Percentiles rank a stretch among this genome's conserved stretches.
phyloP scores from a whole-genome alignment of 345 rosid species.

The Eucalyptus coolabah region DNA sequence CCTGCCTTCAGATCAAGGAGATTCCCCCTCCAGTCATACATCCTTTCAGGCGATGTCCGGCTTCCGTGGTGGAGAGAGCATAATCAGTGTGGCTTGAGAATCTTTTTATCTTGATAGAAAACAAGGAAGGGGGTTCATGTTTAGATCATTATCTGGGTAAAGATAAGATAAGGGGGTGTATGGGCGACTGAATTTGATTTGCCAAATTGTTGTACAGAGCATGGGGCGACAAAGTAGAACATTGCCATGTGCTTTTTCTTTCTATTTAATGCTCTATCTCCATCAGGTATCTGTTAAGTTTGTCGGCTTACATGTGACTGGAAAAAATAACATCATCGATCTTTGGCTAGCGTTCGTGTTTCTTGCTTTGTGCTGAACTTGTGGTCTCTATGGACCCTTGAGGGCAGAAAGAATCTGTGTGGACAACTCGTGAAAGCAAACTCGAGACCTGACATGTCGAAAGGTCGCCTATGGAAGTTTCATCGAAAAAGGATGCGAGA shows the following conservation, averaged over 20 bases:
- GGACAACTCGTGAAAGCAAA: background rate
- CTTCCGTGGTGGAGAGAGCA: conserved; percentile 54
- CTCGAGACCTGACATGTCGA: background rate
- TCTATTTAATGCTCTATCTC: background rate
- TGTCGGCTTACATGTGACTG: background rate
- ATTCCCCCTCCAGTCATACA: conserved; percentile 23
- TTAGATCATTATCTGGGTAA: background rate
- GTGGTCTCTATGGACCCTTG: background rate
- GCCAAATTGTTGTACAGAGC: background rate
- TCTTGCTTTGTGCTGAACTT: background rate
- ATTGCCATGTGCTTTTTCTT: background rate
- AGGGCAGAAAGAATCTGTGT: background rate
- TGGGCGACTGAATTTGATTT: background rate
- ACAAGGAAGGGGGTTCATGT: background rate
- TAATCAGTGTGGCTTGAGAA: conserved; percentile 51
- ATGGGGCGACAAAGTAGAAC: background rate
- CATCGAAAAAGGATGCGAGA: background rate
- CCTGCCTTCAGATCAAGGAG: conserved; percentile 30
- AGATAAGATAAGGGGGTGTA: background rate
- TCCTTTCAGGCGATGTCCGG: conserved; percentile 36
- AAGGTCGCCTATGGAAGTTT: background rate
- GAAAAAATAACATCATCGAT: background rate
- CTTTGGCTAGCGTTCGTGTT: background rate
- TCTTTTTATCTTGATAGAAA: background rate
- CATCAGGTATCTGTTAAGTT: background rate